Evolutionary conservation across 495 filamentous ascomycete genomes (phyloP), one percentile per base, ranked within the genome.

Genomic region (Penicillium antarcticum): DNA sequence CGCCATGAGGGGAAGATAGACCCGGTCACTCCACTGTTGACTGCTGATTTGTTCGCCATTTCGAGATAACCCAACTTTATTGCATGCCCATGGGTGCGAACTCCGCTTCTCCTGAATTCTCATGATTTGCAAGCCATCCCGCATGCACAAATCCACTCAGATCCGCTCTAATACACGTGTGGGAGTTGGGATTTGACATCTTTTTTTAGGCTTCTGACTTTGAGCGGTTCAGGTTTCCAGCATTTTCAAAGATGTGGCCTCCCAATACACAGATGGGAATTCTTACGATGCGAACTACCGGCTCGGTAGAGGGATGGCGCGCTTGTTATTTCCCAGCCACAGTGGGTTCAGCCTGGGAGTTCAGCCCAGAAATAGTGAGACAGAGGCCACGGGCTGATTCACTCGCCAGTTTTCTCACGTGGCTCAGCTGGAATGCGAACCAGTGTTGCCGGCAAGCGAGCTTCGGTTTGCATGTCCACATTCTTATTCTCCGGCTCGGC

Each of bases 361-460:
- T 29, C 10, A 16, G 42, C 29, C 18, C 26, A 7, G 8, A 40
- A 9, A 18, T 23, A 16, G 45, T 19, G 24, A 49, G 29, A 32
- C 16, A 31, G n/a, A 26, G 29, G 26, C 21, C 26, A 49, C 14
- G 29, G 14, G 5, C 18, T 54, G 50, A 45, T 56, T 56, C 51
- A 62, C 23, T 66, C 53, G 31, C 42, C 44, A 14, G 45, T 56
- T 17, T 61, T 64, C 19, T 60, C 58, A 44, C 50, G 47, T 43
- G 53, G 49, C 13, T 65, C 62, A 39, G 56, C 61, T 34, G 71
- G 68, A 44, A 74, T 70, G 58, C 71, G 70, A 58, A 74, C 71
- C 37, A 74, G 57, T 9, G 71, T 73, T 38, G 69, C 64, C 41
- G 71, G 71, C 29, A 74, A 43, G 8, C 51, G 50, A 55, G 54